These are phyloP conservation scores for Sordaria brevicollis DNA, from an alignment of 495 filamentous ascomycete genomes.

Conservation along the genomic window DNA sequence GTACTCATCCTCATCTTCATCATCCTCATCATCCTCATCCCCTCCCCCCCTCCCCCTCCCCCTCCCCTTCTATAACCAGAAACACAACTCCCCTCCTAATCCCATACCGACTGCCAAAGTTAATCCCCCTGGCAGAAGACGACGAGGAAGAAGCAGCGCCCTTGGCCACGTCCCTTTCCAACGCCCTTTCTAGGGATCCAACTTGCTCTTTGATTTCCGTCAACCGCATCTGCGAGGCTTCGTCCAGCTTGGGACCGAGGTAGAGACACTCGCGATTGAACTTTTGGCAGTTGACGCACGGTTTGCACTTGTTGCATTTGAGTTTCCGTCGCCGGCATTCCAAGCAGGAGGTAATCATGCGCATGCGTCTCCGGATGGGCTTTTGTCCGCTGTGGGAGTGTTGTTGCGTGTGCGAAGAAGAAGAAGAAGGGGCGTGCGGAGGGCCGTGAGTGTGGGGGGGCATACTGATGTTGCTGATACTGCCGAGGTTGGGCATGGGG, in stretches of 20 bases:
- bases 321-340: conserved; percentile 72
- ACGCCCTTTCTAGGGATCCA: conserved; percentile 49
- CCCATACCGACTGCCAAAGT: too few species aligned
- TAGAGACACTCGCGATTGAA: conserved; percentile 55
- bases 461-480: neutral
- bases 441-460: neutral
- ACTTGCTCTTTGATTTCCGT: conserved; percentile 64
- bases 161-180: conserved; percentile 45
- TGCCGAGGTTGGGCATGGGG: neutral
- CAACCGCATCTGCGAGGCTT: conserved; percentile 48
- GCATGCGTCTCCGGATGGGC: conserved; percentile 52
- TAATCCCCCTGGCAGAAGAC: neutral
- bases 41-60: neutral
- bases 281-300: conserved; percentile 61
- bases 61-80: neutral
- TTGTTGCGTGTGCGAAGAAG: neutral
- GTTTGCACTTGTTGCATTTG: conserved; percentile 65
- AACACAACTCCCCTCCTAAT: neutral
- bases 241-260: conserved; percentile 49
- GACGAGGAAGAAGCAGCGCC: conserved; percentile 9
- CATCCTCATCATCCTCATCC: neutral
- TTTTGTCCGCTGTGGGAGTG: conserved; percentile 4
- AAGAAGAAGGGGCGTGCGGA: neutral
- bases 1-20: conserved; percentile 15
- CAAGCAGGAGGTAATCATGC: conserved; percentile 58